Percentiles rank a stretch among this genome's conserved stretches.
Conservation (phyloP, 2,329 filamentous ascomycete species). For the Trichoderma sp. region DNA sequence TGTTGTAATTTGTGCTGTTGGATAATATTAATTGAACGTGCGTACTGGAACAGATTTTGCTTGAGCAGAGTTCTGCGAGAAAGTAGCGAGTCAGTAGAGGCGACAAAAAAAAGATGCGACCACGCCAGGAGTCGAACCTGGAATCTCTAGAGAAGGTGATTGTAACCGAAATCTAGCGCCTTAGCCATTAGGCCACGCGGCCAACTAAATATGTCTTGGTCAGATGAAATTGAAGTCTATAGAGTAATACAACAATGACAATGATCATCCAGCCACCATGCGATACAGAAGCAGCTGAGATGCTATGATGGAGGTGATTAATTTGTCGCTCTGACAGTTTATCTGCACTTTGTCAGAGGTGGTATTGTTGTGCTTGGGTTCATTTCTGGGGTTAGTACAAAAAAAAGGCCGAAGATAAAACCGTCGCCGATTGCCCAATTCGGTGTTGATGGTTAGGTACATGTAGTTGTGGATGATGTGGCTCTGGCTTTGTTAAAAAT, state of each 20-base stretch:
- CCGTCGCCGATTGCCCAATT: background rate
- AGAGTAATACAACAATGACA: background rate
- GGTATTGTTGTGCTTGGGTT: background rate
- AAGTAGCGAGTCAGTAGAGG: background rate
- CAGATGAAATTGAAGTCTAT: background rate
- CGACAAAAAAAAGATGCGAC: slow-evolving; percentile 27
- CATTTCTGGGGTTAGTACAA: too few species aligned
- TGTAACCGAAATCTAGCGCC: slow-evolving; percentile 37
- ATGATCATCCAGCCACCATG: background rate
- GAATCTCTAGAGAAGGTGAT: slow-evolving; percentile 34
- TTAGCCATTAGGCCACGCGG: slow-evolving; percentile 40
- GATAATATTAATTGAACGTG: background rate
- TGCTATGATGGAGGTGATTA: background rate
- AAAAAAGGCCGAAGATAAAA: background rate
- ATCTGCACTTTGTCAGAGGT: background rate
- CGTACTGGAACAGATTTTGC: background rate
- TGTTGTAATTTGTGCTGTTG: too few species aligned
- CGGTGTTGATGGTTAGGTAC: background rate
- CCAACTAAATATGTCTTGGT: slow-evolving; percentile 17
- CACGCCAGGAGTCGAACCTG: slow-evolving; percentile 39
- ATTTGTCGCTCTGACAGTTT: too few species aligned
- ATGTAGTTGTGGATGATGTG: background rate
- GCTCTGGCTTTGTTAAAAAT: background rate
- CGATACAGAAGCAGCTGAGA: background rate
- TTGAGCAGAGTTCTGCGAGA: background rate